Base-by-base conservation (phyloP, 2,329 filamentous ascomycete genomes). In the Tympanopsis confertula region DNA sequence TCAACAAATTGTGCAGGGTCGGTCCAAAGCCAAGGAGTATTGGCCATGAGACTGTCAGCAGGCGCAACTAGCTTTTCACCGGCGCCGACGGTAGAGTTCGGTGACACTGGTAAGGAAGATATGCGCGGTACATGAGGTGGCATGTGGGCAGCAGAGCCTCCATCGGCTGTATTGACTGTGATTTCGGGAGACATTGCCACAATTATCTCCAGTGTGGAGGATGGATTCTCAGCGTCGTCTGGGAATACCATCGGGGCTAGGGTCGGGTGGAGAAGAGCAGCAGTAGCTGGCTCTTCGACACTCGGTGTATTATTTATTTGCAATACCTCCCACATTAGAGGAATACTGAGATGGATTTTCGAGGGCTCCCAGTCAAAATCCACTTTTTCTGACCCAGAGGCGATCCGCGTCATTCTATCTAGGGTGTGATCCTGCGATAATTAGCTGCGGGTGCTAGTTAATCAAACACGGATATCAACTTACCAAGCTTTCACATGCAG, bases 291-390 rank as follows among this genome's bases (percentile, higher is more conserved):
- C 12, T 60, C 56, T 4, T 54, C 55, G 1, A 55, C 48, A 14
- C 61, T 55, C 0, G 58, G 50, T 5, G 53, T 54, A 20, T 55
- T 67, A 45, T 63, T 66, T 46, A 69, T 62, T 38, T 68, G 64
- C 3, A 71, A 48, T 7, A 69, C 62, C 26, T 68, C 63, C 67
- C 67, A 70, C 67, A 70, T 69, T 4, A 71, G 45, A 2, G 65
- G 63, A 1, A 69, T 63, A 41, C 64, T 69, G 24, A 71, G 64
- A 43, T 69, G 63, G 35, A 70, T 69, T 35, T 65, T 65, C 17
- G 64, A 68, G 0, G 67, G 67, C 52, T 68, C 63, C 67, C 67
- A 69, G 44, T 69, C 65, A 40, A 68, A 63, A 13, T 61, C 57
- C 22, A n/a, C n/a, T n/a, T n/a, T n/a, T n/a, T n/a, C 68, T 0